Base-by-base conservation (phyloP, 164 flowering plant genomes). In the Macadamia integrifolia region DNA sequence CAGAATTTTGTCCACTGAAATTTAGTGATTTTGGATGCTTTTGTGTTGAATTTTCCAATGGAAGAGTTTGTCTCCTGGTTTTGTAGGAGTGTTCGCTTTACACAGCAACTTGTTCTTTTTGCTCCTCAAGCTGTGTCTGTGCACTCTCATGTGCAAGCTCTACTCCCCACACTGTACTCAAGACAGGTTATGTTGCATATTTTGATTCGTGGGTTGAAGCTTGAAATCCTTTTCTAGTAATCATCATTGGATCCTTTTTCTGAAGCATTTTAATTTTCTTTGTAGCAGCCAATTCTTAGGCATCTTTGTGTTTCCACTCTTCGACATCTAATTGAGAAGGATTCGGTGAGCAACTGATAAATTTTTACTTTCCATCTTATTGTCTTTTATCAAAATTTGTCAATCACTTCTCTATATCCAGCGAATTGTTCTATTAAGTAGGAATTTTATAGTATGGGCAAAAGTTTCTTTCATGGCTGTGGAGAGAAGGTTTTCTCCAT, bases 101-200 rank as follows among this genome's bases (percentile, higher is more conserved):
- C 97, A 3, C 99, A 95, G 69, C 98, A 95, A 74, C 96, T 95
- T 71, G 96, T 87, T 80, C 85, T 95, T 69, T 95, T 95, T 83
- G 99, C 99, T 10, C 96, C 99, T 5, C 99, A 90, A 78, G 98
- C 99, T 78, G 89, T 91, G 72, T 84, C 97, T 64, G 89, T 92
- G 67, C 97, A 87, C 73, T 73, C 87, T 32, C 98, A 95, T 78
- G 85, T 95, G 69, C 81, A 85, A 70, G 83, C 81, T 73, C 91
- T 95, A 79, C 87, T 88, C 44, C 84, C 89, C 9, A 95, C 98
- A 60, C 78, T 95, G 55, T 83, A 89, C 50, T 90, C 99, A 57
- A 86, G 90, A 88, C 99, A 95, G 98, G 99, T 92, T 53, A 29
- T 42, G 28, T 60, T 32, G 35, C 59, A 10, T 14, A 46, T 60